phyloP scores from a whole-genome alignment of 2,329 filamentous ascomycete genomes.

The Periconia sp. region DNA sequence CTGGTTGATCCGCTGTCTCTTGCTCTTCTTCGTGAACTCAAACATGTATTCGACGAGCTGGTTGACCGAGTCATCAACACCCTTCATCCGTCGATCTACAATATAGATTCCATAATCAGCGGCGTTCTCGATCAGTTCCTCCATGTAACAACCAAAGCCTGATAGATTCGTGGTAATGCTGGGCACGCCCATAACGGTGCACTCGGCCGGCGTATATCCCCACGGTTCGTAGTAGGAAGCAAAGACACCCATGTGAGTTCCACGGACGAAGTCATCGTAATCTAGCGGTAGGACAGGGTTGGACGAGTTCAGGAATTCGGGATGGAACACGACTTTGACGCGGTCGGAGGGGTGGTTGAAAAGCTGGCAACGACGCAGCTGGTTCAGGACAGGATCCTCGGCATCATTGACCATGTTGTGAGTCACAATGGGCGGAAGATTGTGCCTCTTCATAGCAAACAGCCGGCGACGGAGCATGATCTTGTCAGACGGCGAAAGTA shows the following conservation, averaged over 20 bases:
- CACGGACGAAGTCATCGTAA: conserved; percentile 98
- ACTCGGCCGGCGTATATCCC: conserved; percentile 98
- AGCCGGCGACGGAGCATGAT: conserved; percentile 88
- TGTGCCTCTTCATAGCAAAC: conserved; percentile 94
- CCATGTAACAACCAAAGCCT: conserved; percentile 99
- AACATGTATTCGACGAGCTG: conserved; percentile 92
- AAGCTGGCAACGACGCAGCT: conserved; percentile 92
- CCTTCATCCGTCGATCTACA: conserved; percentile 92
- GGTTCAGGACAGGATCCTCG: conserved; percentile 94
- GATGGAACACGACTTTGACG: conserved; percentile 98
- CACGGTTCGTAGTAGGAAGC: conserved; percentile 98
- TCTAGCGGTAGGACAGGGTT: conserved; percentile 95
- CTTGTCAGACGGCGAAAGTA: conserved; percentile 90
- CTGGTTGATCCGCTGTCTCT: conserved; percentile 97
- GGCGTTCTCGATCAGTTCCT: conserved; percentile 97
- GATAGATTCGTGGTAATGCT: conserved; percentile 98
- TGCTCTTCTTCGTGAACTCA: conserved; percentile 91
- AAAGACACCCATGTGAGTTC: conserved; percentile 94
- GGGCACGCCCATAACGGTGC: conserved; percentile 98
- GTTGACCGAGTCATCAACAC: conserved; percentile 96
- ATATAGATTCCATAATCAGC: conserved; percentile 99
- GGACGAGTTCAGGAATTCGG: conserved; percentile 93
- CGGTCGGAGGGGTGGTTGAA: conserved; percentile 96
- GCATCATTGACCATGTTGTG: conserved; percentile 97
- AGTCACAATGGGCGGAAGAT: conserved; percentile 91